Evolutionary conservation across 1,284 basidiomycete species (phyloP).

Genomic region (Puccinia horiana): DNA sequence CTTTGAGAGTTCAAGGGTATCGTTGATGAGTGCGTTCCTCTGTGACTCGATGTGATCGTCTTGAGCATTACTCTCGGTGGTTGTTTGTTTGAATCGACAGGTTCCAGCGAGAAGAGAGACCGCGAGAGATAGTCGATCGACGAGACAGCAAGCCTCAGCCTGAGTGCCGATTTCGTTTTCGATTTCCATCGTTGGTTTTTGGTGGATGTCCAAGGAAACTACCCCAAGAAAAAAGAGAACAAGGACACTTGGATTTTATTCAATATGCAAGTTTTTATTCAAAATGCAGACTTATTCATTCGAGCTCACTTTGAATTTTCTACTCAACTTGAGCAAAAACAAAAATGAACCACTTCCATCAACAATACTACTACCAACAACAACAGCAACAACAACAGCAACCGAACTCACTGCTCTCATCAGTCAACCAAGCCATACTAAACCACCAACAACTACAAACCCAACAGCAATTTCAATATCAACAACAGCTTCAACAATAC

Average conservation of each 20-base stretch:
- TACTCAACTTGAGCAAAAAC: neutral
- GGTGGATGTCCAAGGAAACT: neutral
- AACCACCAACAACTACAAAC: neutral
- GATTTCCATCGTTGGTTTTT: neutral
- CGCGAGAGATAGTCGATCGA: neutral
- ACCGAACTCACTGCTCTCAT: conserved; percentile 8
- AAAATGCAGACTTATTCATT: neutral
- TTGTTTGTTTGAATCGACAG: neutral
- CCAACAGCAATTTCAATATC: neutral
- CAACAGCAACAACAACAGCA: conserved; percentile 33
- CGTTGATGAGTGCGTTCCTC: conserved; percentile 7
- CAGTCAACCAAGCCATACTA: conserved; percentile 37
- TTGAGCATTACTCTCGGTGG: neutral
- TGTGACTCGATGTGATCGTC: neutral
- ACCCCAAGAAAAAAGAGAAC: neutral
- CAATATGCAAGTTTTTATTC: conserved; percentile 5
- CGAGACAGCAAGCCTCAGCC: neutral
- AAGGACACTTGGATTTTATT: neutral
- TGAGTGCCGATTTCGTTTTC: neutral
- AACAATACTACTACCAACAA: conserved; percentile 8
- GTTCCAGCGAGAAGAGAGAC: conserved; percentile 20
- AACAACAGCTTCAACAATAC: neutral
- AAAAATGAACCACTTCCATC: neutral
- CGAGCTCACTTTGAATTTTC: neutral
- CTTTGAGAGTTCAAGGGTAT: neutral